Percentiles rank a stretch among this genome's conserved stretches.
Conservation (phyloP, 208 protist species). For the Trypanosoma cruzi region DNA sequence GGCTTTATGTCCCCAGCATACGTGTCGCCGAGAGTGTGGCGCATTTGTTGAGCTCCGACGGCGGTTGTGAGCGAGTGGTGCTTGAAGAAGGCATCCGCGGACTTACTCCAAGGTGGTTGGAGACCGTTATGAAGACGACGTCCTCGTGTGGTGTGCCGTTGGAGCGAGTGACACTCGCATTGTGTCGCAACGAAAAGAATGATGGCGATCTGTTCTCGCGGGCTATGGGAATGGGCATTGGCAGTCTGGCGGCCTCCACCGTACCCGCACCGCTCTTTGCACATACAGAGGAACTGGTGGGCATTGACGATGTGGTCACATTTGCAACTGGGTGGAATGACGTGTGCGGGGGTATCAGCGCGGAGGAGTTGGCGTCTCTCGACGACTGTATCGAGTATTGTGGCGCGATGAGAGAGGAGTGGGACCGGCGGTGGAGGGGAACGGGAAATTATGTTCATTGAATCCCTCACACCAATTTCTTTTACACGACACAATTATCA, state of each 20-base stretch:
- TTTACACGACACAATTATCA: neutral
- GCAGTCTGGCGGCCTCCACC: conserved; percentile 40
- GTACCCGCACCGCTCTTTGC: conserved; percentile 33
- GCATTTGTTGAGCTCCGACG: conserved; percentile 32
- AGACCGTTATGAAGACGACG: conserved; percentile 79
- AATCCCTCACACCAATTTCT: neutral
- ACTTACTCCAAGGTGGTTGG: conserved; percentile 71
- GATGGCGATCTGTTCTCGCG: conserved; percentile 37
- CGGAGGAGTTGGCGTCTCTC: conserved; percentile 30
- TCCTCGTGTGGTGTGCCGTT: conserved; percentile 58
- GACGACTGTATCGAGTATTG: conserved; percentile 37
- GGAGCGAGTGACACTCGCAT: conserved; percentile 38
- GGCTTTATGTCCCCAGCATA: conserved; percentile 62
- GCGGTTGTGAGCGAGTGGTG: conserved; percentile 38
- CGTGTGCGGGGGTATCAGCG: conserved; percentile 1
- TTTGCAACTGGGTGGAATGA: conserved; percentile 53
- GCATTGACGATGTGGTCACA: conserved; percentile 33
- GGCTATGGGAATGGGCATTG: conserved; percentile 52
- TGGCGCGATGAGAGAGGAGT: conserved; percentile 19
- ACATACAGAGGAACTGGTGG: conserved; percentile 26
- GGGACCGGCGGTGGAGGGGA: conserved; percentile 1
- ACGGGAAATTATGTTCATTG: neutral
- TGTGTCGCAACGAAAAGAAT: conserved; percentile 33
- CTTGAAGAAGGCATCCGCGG: conserved; percentile 63
- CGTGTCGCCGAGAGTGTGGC: conserved; percentile 67